These are phyloP conservation scores for Dactylonectria estremocensis DNA, from an alignment of 2,329 filamentous ascomycete genomes.

Conservation along the genomic window DNA sequence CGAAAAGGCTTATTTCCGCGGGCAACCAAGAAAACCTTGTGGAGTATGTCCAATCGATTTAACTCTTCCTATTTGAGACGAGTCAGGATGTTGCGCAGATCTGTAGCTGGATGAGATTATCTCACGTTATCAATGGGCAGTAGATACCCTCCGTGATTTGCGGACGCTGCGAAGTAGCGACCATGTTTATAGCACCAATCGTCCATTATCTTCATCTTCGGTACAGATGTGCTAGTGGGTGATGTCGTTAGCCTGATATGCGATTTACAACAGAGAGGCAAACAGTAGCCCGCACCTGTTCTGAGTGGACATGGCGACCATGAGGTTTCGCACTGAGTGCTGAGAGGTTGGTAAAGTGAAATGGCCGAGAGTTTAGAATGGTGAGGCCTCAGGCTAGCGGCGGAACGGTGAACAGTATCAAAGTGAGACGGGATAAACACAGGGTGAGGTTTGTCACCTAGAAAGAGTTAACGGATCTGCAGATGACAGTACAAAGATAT, in stretches of 20 bases:
- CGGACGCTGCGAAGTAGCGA: slow-evolving; percentile 79
- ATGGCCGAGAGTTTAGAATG: not conserved
- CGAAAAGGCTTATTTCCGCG: slow-evolving; percentile 61
- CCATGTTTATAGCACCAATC: slow-evolving; percentile 71
- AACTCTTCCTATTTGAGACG: slow-evolving; percentile 71
- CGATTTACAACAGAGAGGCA: not conserved
- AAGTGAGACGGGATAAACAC: not conserved
- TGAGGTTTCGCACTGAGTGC: slow-evolving; percentile 19
- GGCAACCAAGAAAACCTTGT: slow-evolving; percentile 81
- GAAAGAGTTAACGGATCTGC: not conserved
- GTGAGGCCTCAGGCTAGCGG: not conserved
- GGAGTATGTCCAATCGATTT: slow-evolving; percentile 85
- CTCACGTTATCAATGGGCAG: slow-evolving; percentile 83
- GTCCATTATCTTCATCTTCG: slow-evolving; percentile 40
- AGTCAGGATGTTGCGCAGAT: slow-evolving; percentile 32
- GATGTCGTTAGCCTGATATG: slow-evolving; percentile 29
- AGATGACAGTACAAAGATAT: not conserved
- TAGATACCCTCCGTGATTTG: slow-evolving; percentile 78
- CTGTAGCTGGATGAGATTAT: not conserved
- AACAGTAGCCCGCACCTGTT: slow-evolving; percentile 44
- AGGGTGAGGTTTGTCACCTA: not conserved
- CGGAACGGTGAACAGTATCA: not conserved
- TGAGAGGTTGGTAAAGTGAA: not conserved
- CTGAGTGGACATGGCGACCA: slow-evolving; percentile 52
- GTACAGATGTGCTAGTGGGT: slow-evolving; percentile 37